Evolutionary conservation across 257 asterid genomes (phyloP).

Genomic region (Rubia yunnanensis): DNA sequence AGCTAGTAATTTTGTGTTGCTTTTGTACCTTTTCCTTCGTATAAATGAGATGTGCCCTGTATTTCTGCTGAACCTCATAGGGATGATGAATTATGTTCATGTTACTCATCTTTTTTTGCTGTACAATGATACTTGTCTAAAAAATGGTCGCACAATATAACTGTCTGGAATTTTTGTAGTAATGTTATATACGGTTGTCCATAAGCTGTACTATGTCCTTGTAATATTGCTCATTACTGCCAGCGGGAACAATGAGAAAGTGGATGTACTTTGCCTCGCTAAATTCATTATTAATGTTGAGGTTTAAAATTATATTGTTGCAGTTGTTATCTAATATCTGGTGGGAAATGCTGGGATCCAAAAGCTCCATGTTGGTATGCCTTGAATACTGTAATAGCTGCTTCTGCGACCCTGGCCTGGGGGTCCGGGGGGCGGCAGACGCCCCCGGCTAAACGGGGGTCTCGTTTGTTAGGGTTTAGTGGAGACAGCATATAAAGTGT

Average conservation of each 20-base stretch:
- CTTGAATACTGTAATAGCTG: no score
- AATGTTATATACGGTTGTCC: background rate
- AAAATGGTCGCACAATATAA: background rate
- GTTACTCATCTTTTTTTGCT: background rate
- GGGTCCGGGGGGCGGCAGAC: no score
- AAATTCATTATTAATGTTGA: constrained; percentile 1
- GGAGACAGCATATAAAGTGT: no score
- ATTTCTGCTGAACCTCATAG: no score
- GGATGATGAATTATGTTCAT: no score
- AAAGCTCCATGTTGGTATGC: no score
- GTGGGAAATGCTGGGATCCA: constrained; percentile 67
- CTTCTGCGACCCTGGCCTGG: no score
- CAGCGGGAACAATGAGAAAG: background rate
- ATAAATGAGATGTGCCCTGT: no score
- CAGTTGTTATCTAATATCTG: constrained; percentile 70
- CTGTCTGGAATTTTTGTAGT: background rate
- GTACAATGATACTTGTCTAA: background rate
- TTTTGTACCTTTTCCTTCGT: no score
- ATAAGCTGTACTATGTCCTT: background rate
- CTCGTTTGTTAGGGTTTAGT: no score
- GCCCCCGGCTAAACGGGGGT: no score
- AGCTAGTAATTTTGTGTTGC: no score
- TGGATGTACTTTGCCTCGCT: background rate
- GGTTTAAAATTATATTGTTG: constrained; percentile 14
- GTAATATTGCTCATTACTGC: background rate